Base-by-base conservation (phyloP, 371 early-diverging fungal species). In the Lichtheimia corymbifera region DNA sequence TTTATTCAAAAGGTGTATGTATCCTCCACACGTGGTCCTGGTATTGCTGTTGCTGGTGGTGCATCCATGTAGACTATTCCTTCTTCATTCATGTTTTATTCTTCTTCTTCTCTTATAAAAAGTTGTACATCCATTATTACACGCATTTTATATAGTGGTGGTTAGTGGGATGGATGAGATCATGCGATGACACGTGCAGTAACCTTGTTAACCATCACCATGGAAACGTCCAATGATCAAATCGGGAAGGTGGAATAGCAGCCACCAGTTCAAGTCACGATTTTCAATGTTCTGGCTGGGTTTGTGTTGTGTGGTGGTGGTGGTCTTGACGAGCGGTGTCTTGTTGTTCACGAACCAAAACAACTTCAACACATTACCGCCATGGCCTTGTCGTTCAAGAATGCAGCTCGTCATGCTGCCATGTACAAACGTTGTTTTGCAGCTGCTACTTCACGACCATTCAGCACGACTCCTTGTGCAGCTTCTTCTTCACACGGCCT, bases 11-110 rank as follows among this genome's bases (percentile, higher is more conserved):
- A 84, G 50, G 82, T 85, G 14, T 78, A 79, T 28, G 70, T 88
- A 17, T 82, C 83, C 49, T 84, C 85, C 40, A 84, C 84, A 28
- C 82, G 82, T 63, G 85, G 85, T 54, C 88, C 88, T 45, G 86
- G 85, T 55, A 76, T 88, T 66, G 71, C 60, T 41, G 68, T 79
- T 61, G 61, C 68, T 57, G 65, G 68, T 59, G 78, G 75, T 24
- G 28, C 70, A 40, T 51, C 61, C 56, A 35, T 71, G 50, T 71
- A 66, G 58, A 62, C 47, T 47, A n/a, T 47, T 22, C 47, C 47
- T 7, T 18, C 13, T 45, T 47, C n/a, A 18, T 18, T 47, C 47
- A 18, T 47, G 4, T 22, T 47, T 47, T 47, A 7, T 47, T 47
- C 22, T 47, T 47, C 17, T n/a, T 22, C 22, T 22, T 22, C n/a